Evolutionary conservation across 2,329 filamentous ascomycete genomes (phyloP).

Genomic region (Penicillium sp.): DNA sequence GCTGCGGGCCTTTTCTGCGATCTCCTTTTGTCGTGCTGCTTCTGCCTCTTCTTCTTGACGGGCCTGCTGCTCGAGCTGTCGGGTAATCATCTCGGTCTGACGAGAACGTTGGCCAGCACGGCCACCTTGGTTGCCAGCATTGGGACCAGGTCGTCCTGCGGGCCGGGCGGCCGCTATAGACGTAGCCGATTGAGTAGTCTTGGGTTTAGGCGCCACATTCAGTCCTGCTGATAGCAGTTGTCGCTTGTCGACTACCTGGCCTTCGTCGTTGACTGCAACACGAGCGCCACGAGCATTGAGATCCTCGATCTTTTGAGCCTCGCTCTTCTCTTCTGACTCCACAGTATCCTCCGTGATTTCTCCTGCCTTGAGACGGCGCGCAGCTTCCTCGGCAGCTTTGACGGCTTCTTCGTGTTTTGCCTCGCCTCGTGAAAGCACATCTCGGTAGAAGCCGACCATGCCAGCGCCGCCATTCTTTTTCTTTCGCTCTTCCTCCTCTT

Average conservation of each 20-base stretch:
- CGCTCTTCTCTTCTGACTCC: slow-evolving; percentile 41
- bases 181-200: slow-evolving; percentile 28
- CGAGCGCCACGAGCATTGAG: slow-evolving; percentile 51
- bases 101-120: slow-evolving; percentile 50
- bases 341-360: slow-evolving; percentile 30
- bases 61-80: slow-evolving; percentile 56
- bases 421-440: slow-evolving; percentile 59
- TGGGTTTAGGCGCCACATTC: slow-evolving; percentile 58
- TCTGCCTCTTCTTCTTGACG: slow-evolving; percentile 59
- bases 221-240: slow-evolving; percentile 61
- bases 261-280: slow-evolving; percentile 62
- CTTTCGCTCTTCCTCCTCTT: slow-evolving; percentile 52
- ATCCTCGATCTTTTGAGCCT: slow-evolving; percentile 56
- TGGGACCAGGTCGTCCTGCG: slow-evolving; percentile 18
- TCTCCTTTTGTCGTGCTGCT: slow-evolving; percentile 51
- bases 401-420: slow-evolving; percentile 56
- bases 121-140: slow-evolving; percentile 35
- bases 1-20: slow-evolving; percentile 58
- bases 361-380: slow-evolving; percentile 35
- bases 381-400: slow-evolving; percentile 52
- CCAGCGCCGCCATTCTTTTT: slow-evolving; percentile 49
- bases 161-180: slow-evolving; percentile 20
- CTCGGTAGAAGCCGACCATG: slow-evolving; percentile 61
- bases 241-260: slow-evolving; percentile 62
- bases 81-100: slow-evolving; percentile 60